A percentile compares a stretch with the other conserved stretches of the same genome.
Evolutionary conservation across 2,329 filamentous ascomycete species (phyloP).

Genomic region (Beauveria varroae): DNA sequence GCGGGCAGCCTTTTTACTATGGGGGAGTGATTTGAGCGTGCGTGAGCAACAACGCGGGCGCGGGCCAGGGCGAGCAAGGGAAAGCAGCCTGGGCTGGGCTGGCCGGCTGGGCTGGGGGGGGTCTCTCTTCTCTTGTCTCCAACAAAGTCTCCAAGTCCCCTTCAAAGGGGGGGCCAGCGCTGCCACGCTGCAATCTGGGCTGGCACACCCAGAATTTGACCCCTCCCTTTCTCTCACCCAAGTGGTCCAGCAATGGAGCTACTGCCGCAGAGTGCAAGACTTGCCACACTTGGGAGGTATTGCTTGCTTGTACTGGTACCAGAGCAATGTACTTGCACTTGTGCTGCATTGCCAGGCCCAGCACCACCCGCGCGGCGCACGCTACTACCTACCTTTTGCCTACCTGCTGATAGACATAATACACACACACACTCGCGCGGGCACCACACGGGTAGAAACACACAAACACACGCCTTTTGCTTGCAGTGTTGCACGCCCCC

Average conservation of each 20-base stretch:
- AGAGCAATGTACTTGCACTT: not conserved
- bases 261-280: constrained; percentile 1
- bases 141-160: too few species aligned
- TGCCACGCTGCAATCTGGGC: constrained; percentile 9
- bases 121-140: not conserved
- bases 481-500: constrained; percentile 1
- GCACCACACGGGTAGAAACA: not conserved
- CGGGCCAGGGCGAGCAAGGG: constrained; percentile 1
- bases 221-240: not conserved
- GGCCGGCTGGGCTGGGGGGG: not conserved
- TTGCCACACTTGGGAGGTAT: not conserved
- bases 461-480: constrained; percentile 4
- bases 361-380: not conserved
- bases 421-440: not conserved
- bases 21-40: constrained; percentile 54
- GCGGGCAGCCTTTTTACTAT: constrained; percentile 57
- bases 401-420: not conserved
- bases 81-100: not conserved
- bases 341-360: not conserved
- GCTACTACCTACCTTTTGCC: not conserved
- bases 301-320: constrained; percentile 1
- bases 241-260: constrained; percentile 2
- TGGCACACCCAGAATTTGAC: not conserved
- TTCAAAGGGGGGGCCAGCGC: not conserved
- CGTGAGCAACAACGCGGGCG: constrained; percentile 21